These are phyloP conservation scores for Penicillium turbatum DNA, from an alignment of 495 filamentous ascomycete species.

Conservation along the genomic window DNA sequence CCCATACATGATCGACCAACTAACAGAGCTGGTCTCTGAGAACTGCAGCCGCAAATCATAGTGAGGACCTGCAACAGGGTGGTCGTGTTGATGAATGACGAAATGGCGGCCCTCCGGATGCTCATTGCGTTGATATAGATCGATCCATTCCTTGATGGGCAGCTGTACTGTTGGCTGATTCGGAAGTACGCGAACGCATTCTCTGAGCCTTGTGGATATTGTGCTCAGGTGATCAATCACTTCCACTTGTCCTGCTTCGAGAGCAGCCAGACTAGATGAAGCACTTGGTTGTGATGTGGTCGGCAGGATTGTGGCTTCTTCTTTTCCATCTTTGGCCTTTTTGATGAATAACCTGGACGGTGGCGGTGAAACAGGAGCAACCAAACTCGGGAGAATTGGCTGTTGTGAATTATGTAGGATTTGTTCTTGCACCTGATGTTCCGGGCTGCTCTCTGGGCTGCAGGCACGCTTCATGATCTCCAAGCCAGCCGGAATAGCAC, in stretches of 20 bases:
- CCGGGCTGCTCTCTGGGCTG: constrained; percentile 10
- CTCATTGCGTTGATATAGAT: constrained; percentile 51
- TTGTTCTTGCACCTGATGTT: neutral
- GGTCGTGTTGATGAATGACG: constrained; percentile 66
- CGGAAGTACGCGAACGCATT: constrained; percentile 9
- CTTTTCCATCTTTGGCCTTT: neutral
- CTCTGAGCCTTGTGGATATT: constrained; percentile 43
- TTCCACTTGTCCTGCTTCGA: constrained; percentile 54
- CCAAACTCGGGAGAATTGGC: constrained; percentile 8
- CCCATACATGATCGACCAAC: constrained; percentile 65
- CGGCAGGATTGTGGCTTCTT: neutral
- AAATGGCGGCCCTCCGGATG: constrained; percentile 53
- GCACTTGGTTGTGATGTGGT: neutral
- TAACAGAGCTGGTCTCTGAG: constrained; percentile 57
- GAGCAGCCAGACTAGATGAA: constrained; percentile 37
- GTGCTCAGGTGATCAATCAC: constrained; percentile 51
- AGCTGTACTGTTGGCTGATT: constrained; percentile 31
- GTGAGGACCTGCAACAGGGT: constrained; percentile 59
- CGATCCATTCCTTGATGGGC: constrained; percentile 40
- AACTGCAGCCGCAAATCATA: constrained; percentile 67
- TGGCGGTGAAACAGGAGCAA: constrained; percentile 18
- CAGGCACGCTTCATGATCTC: constrained; percentile 18
- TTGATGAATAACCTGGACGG: neutral
- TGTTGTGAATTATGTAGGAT: neutral
- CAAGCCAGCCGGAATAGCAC: neutral